phyloP scores from a whole-genome alignment of 2,329 filamentous ascomycete species.

The Fusarium goolgardi region DNA sequence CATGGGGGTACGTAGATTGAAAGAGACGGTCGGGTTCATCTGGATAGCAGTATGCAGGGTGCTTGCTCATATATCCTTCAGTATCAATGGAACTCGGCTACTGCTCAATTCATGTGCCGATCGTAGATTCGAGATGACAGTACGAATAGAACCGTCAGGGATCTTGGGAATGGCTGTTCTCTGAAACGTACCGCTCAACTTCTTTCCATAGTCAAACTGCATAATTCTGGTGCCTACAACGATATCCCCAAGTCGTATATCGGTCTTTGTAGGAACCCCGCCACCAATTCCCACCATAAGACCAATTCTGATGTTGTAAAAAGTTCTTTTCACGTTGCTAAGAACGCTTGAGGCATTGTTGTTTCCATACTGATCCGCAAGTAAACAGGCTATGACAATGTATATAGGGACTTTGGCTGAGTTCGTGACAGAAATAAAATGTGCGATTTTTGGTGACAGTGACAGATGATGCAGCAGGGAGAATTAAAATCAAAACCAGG shows the following conservation, averaged over 20 bases:
- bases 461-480: background rate
- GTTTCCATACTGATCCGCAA: slow-evolving; percentile 29
- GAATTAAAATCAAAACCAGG: background rate
- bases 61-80: fast-evolving
- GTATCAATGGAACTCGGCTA: fast-evolving
- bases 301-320: slow-evolving; percentile 42
- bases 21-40: background rate
- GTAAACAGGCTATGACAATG: slow-evolving; percentile 46
- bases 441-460: background rate
- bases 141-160: background rate
- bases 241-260: slow-evolving; percentile 47
- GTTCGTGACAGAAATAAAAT: too few species aligned
- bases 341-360: slow-evolving; percentile 43
- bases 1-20: background rate
- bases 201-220: slow-evolving; percentile 46
- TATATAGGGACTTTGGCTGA: background rate
- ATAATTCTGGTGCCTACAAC: slow-evolving; percentile 44
- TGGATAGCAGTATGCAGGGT: fast-evolving
- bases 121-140: background rate
- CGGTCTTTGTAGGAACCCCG: slow-evolving; percentile 22
- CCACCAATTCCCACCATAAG: slow-evolving; percentile 48
- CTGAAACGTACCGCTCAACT: fast-evolving
- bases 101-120: background rate
- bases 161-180: fast-evolving
- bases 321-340: slow-evolving; percentile 55